Evolutionary conservation across 164 flowering plant species (phyloP).

Genomic region (Piper betle): DNA sequence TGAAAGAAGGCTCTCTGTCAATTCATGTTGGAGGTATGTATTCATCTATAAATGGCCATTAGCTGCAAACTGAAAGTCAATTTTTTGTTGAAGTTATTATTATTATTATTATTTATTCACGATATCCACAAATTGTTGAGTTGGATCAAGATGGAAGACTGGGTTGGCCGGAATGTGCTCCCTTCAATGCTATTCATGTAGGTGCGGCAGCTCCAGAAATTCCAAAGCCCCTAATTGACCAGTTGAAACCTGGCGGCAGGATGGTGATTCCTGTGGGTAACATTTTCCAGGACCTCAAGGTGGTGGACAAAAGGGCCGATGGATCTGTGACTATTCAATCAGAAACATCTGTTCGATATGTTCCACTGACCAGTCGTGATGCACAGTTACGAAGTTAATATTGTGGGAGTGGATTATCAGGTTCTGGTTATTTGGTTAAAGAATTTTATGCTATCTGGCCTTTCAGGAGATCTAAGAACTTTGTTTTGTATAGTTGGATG

Average conservation of each 20-base stretch:
- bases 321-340: slow-evolving; percentile 43
- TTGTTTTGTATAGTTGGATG: no score
- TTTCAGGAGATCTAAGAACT: no score
- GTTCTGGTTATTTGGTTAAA: neutral
- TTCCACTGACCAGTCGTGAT: slow-evolving; percentile 81
- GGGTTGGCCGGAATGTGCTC: slow-evolving; percentile 81
- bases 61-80: neutral
- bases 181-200: slow-evolving; percentile 94
- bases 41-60: neutral
- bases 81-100: neutral
- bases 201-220: slow-evolving; percentile 94
- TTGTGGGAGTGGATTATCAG: neutral
- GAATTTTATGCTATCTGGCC: no score
- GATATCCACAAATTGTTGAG: no score
- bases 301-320: slow-evolving; percentile 68
- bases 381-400: slow-evolving; percentile 40
- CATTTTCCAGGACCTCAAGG: slow-evolving; percentile 69
- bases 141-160: slow-evolving; percentile 65
- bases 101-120: neutral
- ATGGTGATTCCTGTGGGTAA: slow-evolving; percentile 95
- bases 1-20: slow-evolving; percentile 58
- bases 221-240: slow-evolving; percentile 69
- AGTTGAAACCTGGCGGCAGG: slow-evolving; percentile 92
- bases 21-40: slow-evolving; percentile 68
- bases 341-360: slow-evolving; percentile 89